Conservation (phyloP, 108 stramenopile genomes). For the Cyclotella atomus region DNA sequence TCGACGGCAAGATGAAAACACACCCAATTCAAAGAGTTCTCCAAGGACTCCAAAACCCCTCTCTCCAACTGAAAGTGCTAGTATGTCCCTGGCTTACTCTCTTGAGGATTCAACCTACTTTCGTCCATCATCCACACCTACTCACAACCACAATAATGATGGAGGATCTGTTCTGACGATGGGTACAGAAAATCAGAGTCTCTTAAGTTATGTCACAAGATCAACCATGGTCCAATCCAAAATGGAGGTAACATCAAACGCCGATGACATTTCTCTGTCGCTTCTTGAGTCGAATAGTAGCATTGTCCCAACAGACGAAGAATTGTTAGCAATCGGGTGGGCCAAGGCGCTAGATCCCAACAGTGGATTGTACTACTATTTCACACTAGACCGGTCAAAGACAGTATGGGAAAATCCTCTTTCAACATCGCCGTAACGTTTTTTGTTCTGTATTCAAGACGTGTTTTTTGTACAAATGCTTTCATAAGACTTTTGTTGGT, state of each 20-base stretch:
- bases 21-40: slow-evolving; percentile 5
- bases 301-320: slow-evolving; percentile 80
- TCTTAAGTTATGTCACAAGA: slow-evolving; percentile 51
- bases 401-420: slow-evolving; percentile 80
- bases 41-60: slow-evolving; percentile 8
- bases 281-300: slow-evolving; percentile 47
- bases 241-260: slow-evolving; percentile 11
- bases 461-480: background rate
- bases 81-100: slow-evolving; percentile 60
- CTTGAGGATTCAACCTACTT: slow-evolving; percentile 50
- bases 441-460: too few relatives aligned
- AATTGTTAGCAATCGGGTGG: slow-evolving; percentile 84
- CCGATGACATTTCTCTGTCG: slow-evolving; percentile 48
- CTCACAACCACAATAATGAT: slow-evolving; percentile 35
- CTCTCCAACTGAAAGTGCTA: slow-evolving; percentile 37
- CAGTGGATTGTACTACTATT: slow-evolving; percentile 86
- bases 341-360: slow-evolving; percentile 87
- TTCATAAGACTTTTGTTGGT: too few relatives aligned
- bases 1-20: slow-evolving; percentile 46
- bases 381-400: slow-evolving; percentile 81
- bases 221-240: slow-evolving; percentile 45
- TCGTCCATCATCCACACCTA: background rate
- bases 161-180: slow-evolving; percentile 51
- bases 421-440: background rate
- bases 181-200: slow-evolving; percentile 50